Evolutionary conservation across 73 alveolate genomes (phyloP).

Genomic region (Loxodes magnus): DNA sequence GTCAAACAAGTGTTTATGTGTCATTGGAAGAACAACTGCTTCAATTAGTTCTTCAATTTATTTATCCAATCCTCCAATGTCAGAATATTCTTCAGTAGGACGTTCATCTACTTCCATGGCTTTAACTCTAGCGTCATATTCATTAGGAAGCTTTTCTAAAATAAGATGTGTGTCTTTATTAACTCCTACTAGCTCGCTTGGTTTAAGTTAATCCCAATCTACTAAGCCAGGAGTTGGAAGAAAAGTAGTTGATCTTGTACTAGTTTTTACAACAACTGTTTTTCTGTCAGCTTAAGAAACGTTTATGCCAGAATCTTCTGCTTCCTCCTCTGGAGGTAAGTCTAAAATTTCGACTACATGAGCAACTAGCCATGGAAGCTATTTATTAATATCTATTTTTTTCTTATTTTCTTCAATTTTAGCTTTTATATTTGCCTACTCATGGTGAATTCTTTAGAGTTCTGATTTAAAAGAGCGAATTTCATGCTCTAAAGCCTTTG

Average conservation of each 20-base stretch:
- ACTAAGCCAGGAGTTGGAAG: constrained; percentile 98
- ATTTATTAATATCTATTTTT: constrained; percentile 67
- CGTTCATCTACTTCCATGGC: constrained; percentile 95
- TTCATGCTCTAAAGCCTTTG: constrained; percentile 32
- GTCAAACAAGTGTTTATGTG: constrained; percentile 97
- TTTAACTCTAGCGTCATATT: constrained; percentile 92
- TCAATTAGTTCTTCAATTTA: constrained; percentile 97
- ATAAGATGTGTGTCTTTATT: constrained; percentile 97
- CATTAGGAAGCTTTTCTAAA: constrained; percentile 96
- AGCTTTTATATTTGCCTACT: constrained; percentile 17
- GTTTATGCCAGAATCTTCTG: constrained; percentile 26
- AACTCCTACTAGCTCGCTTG: constrained; percentile 98
- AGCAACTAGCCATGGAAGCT: constrained; percentile 95
- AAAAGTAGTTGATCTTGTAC: constrained; percentile 92
- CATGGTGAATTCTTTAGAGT: constrained; percentile 14
- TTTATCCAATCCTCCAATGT: constrained; percentile 99
- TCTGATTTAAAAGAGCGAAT: constrained; percentile 29
- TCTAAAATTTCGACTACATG: constrained; percentile 76
- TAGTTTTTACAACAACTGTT: constrained; percentile 74
- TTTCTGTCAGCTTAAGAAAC: no score
- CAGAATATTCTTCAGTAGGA: constrained; percentile 99
- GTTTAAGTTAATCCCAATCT: constrained; percentile 93
- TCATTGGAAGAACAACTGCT: constrained; percentile 98
- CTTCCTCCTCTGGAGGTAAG: constrained; percentile 60
- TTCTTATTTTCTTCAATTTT: constrained; percentile 72